phyloP scores from a whole-genome alignment of 108 stramenopile species.

The Nitzschia sp. region DNA sequence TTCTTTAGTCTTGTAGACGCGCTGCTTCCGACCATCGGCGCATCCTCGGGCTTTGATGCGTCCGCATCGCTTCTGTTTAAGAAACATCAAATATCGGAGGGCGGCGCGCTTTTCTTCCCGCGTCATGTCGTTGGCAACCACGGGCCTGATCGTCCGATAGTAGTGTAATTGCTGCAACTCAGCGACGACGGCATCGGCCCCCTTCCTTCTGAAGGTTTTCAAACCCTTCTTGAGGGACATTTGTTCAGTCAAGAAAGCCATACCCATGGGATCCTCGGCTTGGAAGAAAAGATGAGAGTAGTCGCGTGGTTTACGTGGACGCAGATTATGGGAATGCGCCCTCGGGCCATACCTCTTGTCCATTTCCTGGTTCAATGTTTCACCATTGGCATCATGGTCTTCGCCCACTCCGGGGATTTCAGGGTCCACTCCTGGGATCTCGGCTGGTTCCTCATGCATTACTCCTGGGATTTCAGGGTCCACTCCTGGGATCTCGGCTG shows the following conservation, averaged over 20 bases:
- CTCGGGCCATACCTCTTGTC: too few species aligned
- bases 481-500: constrained; percentile 1
- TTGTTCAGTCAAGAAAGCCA: neutral
- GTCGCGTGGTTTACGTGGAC: neutral
- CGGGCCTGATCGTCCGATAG: constrained; percentile 28
- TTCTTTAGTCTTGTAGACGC: neutral
- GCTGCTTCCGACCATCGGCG: constrained; percentile 37
- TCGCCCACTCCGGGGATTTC: neutral
- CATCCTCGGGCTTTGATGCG: constrained; percentile 45
- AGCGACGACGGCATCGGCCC: constrained; percentile 29
- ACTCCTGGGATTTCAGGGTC: neutral
- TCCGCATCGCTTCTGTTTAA: constrained; percentile 43
- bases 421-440: neutral
- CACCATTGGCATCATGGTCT: neutral
- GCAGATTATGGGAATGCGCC: neutral
- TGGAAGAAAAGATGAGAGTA: constrained; percentile 3
- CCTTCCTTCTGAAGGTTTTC: constrained; percentile 38
- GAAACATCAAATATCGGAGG: constrained; percentile 43
- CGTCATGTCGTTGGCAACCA: constrained; percentile 15
- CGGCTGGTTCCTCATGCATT: neutral
- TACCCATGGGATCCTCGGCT: constrained; percentile 1
- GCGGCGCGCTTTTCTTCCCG: constrained; percentile 31
- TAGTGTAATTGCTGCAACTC: constrained; percentile 49
- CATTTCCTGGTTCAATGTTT: too few species aligned
- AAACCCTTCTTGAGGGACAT: constrained; percentile 31